Conservation (phyloP, 1,284 basidiomycete species). For the Ganoderma multipileum region DNA sequence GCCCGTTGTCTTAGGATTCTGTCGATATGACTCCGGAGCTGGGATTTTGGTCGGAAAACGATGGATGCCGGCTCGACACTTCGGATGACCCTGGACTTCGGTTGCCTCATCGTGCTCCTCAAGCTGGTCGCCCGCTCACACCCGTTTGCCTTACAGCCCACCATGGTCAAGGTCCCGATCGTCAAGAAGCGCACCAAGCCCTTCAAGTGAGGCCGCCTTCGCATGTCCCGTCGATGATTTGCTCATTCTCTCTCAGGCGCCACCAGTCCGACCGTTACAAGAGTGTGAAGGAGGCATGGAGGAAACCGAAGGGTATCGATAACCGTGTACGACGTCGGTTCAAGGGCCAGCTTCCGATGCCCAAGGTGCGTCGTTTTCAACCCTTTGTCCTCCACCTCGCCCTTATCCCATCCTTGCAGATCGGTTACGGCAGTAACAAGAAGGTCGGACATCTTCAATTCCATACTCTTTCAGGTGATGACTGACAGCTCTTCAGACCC, state of each 20-base stretch:
- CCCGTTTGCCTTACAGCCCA: conserved; percentile 34
- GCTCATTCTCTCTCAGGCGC: conserved; percentile 61
- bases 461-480: neutral
- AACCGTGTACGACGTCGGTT: conserved; percentile 95
- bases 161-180: conserved; percentile 90
- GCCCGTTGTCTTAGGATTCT: conserved; percentile 25
- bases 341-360: conserved; percentile 96
- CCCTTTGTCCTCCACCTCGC: conserved; percentile 7
- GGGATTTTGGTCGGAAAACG: conserved; percentile 18
- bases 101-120: conserved; percentile 19
- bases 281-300: conserved; percentile 95
- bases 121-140: conserved; percentile 16
- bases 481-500: conserved; percentile 59
- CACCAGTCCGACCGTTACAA: conserved; percentile 98
- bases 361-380: conserved; percentile 70
- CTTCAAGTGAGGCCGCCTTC: conserved; percentile 78
- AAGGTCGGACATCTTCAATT: conserved; percentile 47
- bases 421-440: conserved; percentile 88
- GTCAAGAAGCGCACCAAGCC: conserved; percentile 96
- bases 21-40: conserved; percentile 29
- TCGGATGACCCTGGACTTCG: conserved; percentile 34
- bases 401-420: conserved; percentile 45
- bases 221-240: neutral
- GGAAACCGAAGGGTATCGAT: conserved; percentile 98
- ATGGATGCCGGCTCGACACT: conserved; percentile 33